Evolutionary conservation across 345 rosid genomes (phyloP), one percentile per base, ranked within the genome.

Genomic region (Brassica juncea): DNA sequence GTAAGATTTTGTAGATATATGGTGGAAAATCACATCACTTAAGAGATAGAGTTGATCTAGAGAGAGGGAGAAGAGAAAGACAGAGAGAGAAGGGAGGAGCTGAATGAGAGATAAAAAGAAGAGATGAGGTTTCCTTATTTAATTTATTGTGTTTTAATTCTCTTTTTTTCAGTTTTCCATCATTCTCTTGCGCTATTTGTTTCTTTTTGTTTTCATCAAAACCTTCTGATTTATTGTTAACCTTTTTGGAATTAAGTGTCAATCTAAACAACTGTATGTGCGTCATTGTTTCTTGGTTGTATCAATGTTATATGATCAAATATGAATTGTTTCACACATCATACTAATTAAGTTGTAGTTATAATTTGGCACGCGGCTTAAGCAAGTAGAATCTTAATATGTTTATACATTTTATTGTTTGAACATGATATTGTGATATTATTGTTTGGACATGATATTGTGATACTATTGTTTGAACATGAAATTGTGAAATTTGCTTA

Each of bases 11-110:
- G 73, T 4, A 75, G 67, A 65, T 65, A 65, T 65, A 71, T 71
- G 80, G 83, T 75, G 58, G 77, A 71, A 65, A 64, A 65, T 75
- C 80, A 80, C 76, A 80, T 80, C 76, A 75, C 25, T n/a, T 30
- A 70, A 31, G 73, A 70, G 71, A 34, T 34, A 75, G 71, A 57
- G 15, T 34, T 73, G 78, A 73, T 79, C 64, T 21, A 67, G 57
- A 79, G 77, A 62, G 60, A 32, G 63, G 6, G 71, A 67, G 52
- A 35, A 21, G 61, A 9, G 67, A 71, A 47, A 28, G 32, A 70
- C 15, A 42, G 15, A 35, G 73, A 66, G 55, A 31, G 25, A 70
- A 7, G 28, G 25, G n/a, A 23, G 80, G 42, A 75, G 80, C 67
- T 75, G 77, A 81, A 75, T 57, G 83, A 10, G 21, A 52, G 73